Percentiles rank a stretch among this genome's conserved stretches.
Evolutionary conservation across 768 basidiomycete species (phyloP).

Genomic region (Collybia sp.): DNA sequence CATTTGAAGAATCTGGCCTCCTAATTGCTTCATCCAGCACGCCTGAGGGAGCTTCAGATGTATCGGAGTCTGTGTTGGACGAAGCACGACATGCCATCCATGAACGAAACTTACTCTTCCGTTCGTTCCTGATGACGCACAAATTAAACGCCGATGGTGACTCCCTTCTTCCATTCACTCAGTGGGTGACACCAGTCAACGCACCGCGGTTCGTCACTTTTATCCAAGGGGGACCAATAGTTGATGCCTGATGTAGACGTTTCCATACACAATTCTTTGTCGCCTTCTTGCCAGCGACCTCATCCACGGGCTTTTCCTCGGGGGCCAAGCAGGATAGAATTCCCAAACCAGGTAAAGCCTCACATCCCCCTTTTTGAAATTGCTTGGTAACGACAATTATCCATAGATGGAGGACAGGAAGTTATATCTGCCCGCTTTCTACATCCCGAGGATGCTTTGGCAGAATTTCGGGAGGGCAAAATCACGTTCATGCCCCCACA

Average conservation of each 20-base stretch:
- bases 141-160: conserved; percentile 37
- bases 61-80: conserved; percentile 40
- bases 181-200: conserved; percentile 67
- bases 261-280: conserved; percentile 73
- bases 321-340: conserved; percentile 53
- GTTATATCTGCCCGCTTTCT: conserved; percentile 67
- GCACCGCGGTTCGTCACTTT: conserved; percentile 38
- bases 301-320: conserved; percentile 43
- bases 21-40: conserved; percentile 44
- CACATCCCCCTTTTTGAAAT: not conserved
- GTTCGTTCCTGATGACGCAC: conserved; percentile 44
- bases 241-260: conserved; percentile 34
- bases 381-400: not conserved
- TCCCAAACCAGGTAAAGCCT: conserved; percentile 47
- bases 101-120: conserved; percentile 43
- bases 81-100: conserved; percentile 54
- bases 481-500: conserved; percentile 73
- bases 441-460: conserved; percentile 47
- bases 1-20: conserved; percentile 73
- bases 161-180: conserved; percentile 62
- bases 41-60: conserved; percentile 7
- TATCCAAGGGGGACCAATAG: not conserved
- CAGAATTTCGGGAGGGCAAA: conserved; percentile 42
- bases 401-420: conserved; percentile 59
- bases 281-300: conserved; percentile 45